A percentile compares a stretch with the other conserved stretches of the same genome.
Evolutionary conservation across 805 yeast genomes (phyloP).

Genomic region (Cyberlindnera galapagoensis): DNA sequence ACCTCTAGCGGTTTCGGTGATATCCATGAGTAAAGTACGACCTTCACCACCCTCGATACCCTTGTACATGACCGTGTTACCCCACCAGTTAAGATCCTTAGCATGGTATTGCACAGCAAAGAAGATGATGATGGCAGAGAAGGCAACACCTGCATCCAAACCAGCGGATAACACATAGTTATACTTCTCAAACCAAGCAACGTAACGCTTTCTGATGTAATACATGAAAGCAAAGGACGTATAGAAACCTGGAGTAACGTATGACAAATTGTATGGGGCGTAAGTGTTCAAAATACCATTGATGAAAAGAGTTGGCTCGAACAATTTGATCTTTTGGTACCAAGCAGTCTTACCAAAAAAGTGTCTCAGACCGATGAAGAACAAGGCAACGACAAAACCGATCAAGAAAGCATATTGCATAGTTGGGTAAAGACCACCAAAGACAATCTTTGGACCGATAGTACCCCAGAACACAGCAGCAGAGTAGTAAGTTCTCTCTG

Average conservation of each 20-base stretch:
- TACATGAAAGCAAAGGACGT: slow-evolving; percentile 39
- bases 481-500: slow-evolving; percentile 35
- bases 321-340: slow-evolving; percentile 6
- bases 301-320: slow-evolving; percentile 45
- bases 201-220: slow-evolving; percentile 31
- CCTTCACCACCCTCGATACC: slow-evolving; percentile 35
- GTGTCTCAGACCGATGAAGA: slow-evolving; percentile 25
- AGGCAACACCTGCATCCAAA: slow-evolving; percentile 56
- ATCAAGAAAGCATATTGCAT: slow-evolving; percentile 59
- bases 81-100: slow-evolving; percentile 56
- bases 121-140: slow-evolving; percentile 45
- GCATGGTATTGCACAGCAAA: slow-evolving; percentile 42
- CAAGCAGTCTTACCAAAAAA: slow-evolving; percentile 14
- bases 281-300: slow-evolving; percentile 39
- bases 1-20: slow-evolving; percentile 11
- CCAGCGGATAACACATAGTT: slow-evolving; percentile 49
- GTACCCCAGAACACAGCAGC: slow-evolving; percentile 44
- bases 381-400: slow-evolving; percentile 36
- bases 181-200: slow-evolving; percentile 48
- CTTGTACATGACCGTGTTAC: slow-evolving; percentile 35
- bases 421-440: slow-evolving; percentile 52
- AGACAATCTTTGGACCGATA: slow-evolving; percentile 50
- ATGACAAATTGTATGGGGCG: slow-evolving; percentile 48
- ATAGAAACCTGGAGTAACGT: slow-evolving; percentile 25
- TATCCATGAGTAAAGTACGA: slow-evolving; percentile 9